Base-by-base conservation (phyloP, 1,284 basidiomycete species). In the Apiotrichum laibachii region DNA sequence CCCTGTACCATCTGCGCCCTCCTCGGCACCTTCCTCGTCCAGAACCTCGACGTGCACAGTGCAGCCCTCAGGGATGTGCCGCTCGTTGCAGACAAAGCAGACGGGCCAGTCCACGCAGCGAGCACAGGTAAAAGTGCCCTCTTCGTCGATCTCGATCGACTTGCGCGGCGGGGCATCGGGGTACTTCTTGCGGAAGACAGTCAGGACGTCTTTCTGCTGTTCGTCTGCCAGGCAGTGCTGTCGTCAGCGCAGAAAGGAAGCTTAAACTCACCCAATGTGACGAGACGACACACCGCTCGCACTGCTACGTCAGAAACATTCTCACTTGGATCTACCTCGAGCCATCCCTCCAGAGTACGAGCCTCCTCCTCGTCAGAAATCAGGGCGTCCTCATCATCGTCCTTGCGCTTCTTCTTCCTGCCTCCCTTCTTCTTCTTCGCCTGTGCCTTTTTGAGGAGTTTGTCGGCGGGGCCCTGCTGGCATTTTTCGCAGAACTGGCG, bases 41-140 rank as follows among this genome's bases (percentile, higher is more conserved):
- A 18, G 33, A 2, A 6, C 16, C 26, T 31, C 33, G 22, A 48
- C 13, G 18, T 10, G 18, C 12, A 16, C 47, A 2, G 34, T 26
- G 9, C 18, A 10, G n/a, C 33, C 21, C 11, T 19, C 13, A 18
- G 45, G 21, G 5, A 50, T 37, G 21, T 54, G 52, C 3, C 47
- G n/a, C 71, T 84, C 37, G n/a, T 69, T 81, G 76, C 90, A 92
- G 13, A 83, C 82, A 81, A 92, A 86, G 73, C 90, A 92, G n/a
- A 84, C 75, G 13, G 86, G 86, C 16, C 85, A 86, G 65, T 86
- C 87, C 68, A 82, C 82, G 70, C 91, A 93, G n/a, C 83, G 78
- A 22, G 85, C 83, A 69, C 91, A 93, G 33, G 88, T 80, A 68
- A 91, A 93, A 61, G 88, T 85, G 0, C 88, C 89, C 1, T 83